A percentile compares a stretch with the other conserved stretches of the same genome.
Evolutionary conservation across 805 yeast species (phyloP).

Genomic region (Kuraishia ogatae): DNA sequence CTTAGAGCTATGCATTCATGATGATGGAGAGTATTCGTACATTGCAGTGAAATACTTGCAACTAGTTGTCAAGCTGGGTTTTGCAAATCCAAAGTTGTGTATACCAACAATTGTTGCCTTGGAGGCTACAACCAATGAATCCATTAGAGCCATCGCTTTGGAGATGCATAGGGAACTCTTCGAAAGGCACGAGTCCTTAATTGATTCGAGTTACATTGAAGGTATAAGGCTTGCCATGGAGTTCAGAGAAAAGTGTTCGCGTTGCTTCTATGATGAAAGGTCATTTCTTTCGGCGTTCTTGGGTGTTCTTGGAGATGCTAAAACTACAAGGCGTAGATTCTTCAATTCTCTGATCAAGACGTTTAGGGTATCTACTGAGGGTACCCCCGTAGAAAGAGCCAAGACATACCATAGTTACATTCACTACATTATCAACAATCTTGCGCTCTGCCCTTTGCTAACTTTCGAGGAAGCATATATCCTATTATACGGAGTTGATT

Average conservation of each 20-base stretch:
- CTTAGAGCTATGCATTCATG: conserved; percentile 37
- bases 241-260: conserved; percentile 25
- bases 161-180: conserved; percentile 46
- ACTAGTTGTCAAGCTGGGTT: conserved; percentile 53
- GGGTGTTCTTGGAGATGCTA: conserved; percentile 29
- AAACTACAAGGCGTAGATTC: conserved; percentile 33
- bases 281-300: conserved; percentile 31
- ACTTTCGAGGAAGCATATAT: conserved; percentile 44
- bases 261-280: conserved; percentile 19
- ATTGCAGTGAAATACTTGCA: conserved; percentile 48
- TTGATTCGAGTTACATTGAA: conserved; percentile 55
- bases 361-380: conserved; percentile 17
- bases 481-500: conserved; percentile 34
- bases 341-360: conserved; percentile 23
- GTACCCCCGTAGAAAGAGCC: conserved; percentile 12
- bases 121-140: conserved; percentile 39
- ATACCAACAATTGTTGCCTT: conserved; percentile 66
- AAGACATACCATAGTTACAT: conserved; percentile 16
- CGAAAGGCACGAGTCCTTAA: conserved; percentile 62
- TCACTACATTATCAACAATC: conserved; percentile 27
- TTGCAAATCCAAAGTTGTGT: conserved; percentile 65
- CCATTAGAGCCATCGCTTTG: conserved; percentile 38
- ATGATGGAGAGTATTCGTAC: conserved; percentile 36
- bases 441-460: conserved; percentile 28
- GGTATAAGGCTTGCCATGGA: conserved; percentile 50